Evolutionary conservation across 306 rosid species (phyloP).

Genomic region (Oemleria cerasiformis): DNA sequence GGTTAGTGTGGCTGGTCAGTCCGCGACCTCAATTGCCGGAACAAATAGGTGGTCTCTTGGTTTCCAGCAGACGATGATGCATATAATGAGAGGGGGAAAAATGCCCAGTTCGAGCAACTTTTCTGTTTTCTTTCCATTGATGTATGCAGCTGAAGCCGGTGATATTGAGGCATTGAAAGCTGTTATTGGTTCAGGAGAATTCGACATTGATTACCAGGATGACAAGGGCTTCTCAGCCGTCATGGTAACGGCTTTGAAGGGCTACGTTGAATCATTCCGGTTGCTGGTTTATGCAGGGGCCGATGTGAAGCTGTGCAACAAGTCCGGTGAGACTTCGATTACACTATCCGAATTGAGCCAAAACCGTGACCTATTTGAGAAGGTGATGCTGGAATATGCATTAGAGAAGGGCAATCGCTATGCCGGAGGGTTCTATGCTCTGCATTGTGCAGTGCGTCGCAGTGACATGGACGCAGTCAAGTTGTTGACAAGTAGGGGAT

Average conservation of each 20-base stretch:
- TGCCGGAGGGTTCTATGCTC: constrained; percentile 76
- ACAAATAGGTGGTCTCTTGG: constrained; percentile 63
- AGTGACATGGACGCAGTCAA: constrained; percentile 74
- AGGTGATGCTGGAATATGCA: constrained; percentile 83
- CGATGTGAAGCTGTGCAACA: constrained; percentile 64
- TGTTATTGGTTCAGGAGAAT: constrained; percentile 50
- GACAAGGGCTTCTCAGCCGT: constrained; percentile 70
- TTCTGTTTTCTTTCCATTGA: constrained; percentile 55
- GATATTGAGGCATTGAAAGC: constrained; percentile 66
- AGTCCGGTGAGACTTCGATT: constrained; percentile 74
- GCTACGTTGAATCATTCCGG: constrained; percentile 72
- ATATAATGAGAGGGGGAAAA: constrained; percentile 45
- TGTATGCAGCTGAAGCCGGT: constrained; percentile 66
- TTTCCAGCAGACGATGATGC: constrained; percentile 55
- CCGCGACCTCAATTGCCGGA: constrained; percentile 61
- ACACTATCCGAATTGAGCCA: constrained; percentile 49
- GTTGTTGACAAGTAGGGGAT: constrained; percentile 66
- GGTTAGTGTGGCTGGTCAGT: constrained; percentile 57
- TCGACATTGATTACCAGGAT: constrained; percentile 68
- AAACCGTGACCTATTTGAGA: constrained; percentile 67
- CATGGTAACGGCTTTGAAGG: constrained; percentile 71
- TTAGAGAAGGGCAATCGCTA: constrained; percentile 71
- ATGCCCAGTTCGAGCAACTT: constrained; percentile 58
- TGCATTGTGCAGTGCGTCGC: constrained; percentile 85
- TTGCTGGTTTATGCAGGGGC: constrained; percentile 86